phyloP scores from a whole-genome alignment of 176 grass and related monocot species.

The Musa beccarii region DNA sequence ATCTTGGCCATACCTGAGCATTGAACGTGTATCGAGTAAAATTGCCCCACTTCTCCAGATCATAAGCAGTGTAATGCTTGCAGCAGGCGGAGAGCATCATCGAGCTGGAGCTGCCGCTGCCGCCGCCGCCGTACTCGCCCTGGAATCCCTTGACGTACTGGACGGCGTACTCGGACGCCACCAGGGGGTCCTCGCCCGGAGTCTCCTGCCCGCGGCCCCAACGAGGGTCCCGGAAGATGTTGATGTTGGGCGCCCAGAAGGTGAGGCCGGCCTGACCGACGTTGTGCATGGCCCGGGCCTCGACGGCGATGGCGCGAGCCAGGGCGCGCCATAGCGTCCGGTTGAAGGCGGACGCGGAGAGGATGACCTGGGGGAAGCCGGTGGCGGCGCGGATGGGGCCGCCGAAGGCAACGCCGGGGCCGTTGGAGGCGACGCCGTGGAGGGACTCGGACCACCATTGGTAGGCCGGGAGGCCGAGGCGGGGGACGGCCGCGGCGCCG shows the following conservation, averaged over 20 bases:
- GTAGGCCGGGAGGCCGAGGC: constrained; percentile 70
- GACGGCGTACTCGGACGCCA: constrained; percentile 50
- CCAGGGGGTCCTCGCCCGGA: constrained; percentile 73
- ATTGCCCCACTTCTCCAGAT: constrained; percentile 74
- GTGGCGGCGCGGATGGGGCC: constrained; percentile 64
- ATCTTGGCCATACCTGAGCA: constrained; percentile 40
- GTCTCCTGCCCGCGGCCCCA: constrained; percentile 96
- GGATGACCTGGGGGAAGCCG: constrained; percentile 70
- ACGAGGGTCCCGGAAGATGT: constrained; percentile 83
- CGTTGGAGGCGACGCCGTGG: constrained; percentile 70
- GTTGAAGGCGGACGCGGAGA: constrained; percentile 76
- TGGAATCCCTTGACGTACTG: constrained; percentile 82
- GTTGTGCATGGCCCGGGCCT: constrained; percentile 86
- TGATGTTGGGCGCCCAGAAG: constrained; percentile 96
- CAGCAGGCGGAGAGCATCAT: constrained; percentile 89
- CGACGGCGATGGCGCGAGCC: constrained; percentile 47
- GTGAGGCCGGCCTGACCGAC: constrained; percentile 82
- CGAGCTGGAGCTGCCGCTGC: constrained; percentile 2
- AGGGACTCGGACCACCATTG: constrained; percentile 99
- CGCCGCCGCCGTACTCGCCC: constrained; percentile 24
- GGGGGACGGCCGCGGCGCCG: constrained; percentile 50
- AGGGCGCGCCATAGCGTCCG: constrained; percentile 63
- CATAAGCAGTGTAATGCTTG: constrained; percentile 84
- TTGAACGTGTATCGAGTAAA: constrained; percentile 75
- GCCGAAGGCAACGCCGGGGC: constrained; percentile 61